Conservation (phyloP, 2,329 filamentous ascomycete genomes). For the Talaromyces sp. region DNA sequence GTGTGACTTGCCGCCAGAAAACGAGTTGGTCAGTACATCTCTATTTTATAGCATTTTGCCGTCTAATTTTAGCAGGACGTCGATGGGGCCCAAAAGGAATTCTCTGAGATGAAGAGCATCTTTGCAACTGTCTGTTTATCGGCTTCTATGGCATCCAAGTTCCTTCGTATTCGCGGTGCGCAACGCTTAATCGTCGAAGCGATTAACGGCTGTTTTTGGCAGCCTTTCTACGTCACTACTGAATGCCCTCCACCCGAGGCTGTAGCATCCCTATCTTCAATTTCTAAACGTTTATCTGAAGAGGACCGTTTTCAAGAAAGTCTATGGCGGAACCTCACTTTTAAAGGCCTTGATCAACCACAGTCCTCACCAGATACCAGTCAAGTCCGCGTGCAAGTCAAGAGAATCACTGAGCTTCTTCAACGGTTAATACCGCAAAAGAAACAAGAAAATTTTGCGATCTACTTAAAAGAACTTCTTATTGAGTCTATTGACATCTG, state of each 20-base stretch:
- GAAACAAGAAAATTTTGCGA: not conserved
- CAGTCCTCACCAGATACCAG: not conserved
- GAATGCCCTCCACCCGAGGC: not conserved
- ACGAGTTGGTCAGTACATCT: too few species aligned
- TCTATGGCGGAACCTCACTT: slow-evolving; percentile 2
- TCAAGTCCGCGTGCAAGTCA: not conserved
- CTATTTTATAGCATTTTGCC: too few species aligned
- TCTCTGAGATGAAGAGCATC: too few species aligned
- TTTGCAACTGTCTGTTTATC: slow-evolving; percentile 3
- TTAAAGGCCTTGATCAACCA: slow-evolving; percentile 4
- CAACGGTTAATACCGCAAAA: not conserved
- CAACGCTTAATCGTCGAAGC: slow-evolving; percentile 1
- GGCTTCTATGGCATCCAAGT: slow-evolving; percentile 1
- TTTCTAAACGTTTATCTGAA: too few species aligned
- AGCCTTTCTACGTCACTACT: slow-evolving; percentile 4
- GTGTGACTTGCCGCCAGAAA: slow-evolving; percentile 4
- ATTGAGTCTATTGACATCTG: not conserved
- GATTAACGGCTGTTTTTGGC: slow-evolving; percentile 1
- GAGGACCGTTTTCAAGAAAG: slow-evolving; percentile 3
- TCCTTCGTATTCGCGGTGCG: slow-evolving; percentile 1
- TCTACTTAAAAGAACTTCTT: slow-evolving; percentile 1
- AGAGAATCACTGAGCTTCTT: not conserved
- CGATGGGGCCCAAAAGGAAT: not conserved
- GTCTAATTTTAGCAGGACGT: too few species aligned
- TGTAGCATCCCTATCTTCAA: too few species aligned